A percentile compares a stretch with the other conserved stretches of the same genome.
Evolutionary conservation across 164 flowering plant species (phyloP).

Genomic region (Piper betle): DNA sequence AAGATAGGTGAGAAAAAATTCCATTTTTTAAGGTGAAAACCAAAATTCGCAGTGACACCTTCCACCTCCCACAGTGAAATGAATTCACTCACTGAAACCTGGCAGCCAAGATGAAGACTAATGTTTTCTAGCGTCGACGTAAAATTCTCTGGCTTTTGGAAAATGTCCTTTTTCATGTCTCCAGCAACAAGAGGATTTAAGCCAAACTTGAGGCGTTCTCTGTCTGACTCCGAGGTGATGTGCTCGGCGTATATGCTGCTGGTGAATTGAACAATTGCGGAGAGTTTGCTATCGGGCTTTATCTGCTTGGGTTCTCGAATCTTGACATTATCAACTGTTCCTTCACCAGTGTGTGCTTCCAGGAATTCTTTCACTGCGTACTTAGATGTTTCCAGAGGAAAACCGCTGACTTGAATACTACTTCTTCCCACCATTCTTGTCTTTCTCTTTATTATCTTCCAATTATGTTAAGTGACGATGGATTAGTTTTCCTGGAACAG

Average conservation of each 20-base stretch:
- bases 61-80: conserved; percentile 23
- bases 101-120: conserved; percentile 52
- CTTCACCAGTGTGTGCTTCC: conserved; percentile 40
- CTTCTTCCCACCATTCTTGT: conserved; percentile 3
- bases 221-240: conserved; percentile 20
- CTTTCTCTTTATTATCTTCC: background rate
- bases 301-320: conserved; percentile 18
- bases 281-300: conserved; percentile 16
- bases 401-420: conserved; percentile 49
- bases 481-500: no score
- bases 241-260: conserved; percentile 15
- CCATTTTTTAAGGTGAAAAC: conserved; percentile 13
- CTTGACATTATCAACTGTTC: conserved; percentile 41
- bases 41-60: conserved; percentile 37
- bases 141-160: conserved; percentile 33
- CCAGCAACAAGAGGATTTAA: conserved; percentile 27
- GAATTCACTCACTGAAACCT: conserved; percentile 33
- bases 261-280: conserved; percentile 58
- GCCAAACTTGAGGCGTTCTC: conserved; percentile 19
- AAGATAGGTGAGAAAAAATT: conserved; percentile 9
- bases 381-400: conserved; percentile 27
- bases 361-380: conserved; percentile 32
- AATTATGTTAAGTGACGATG: no score
- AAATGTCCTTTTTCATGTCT: conserved; percentile 29
- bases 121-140: conserved; percentile 22